Conservation (phyloP, 306 rosid genomes). For the Vicia sativa region DNA sequence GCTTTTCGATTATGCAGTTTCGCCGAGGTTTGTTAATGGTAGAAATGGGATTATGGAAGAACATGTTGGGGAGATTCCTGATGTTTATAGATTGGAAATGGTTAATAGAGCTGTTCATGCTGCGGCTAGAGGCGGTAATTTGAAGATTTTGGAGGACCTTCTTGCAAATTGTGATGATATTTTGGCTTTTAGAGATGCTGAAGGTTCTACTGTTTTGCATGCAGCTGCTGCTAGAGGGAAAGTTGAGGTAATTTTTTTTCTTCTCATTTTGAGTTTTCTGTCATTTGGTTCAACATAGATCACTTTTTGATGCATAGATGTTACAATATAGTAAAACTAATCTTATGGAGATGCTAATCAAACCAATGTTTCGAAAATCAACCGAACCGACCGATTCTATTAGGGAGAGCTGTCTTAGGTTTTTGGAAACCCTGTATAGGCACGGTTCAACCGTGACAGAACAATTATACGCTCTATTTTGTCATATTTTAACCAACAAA, state of each 20-base stretch:
- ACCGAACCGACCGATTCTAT: neutral
- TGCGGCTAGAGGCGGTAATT: slow-evolving; percentile 92
- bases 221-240: slow-evolving; percentile 96
- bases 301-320: no score
- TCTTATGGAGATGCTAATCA: neutral
- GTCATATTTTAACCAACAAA: no score
- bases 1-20: slow-evolving; percentile 64
- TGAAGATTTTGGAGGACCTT: slow-evolving; percentile 71
- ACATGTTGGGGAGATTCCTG: slow-evolving; percentile 67
- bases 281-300: no score
- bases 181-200: slow-evolving; percentile 78
- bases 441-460: no score
- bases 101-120: slow-evolving; percentile 88
- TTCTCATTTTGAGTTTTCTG: no score
- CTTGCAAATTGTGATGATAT: slow-evolving; percentile 67
- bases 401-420: no score
- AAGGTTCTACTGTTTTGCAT: slow-evolving; percentile 83
- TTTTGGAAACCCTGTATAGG: no score
- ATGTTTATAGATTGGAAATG: slow-evolving; percentile 85
- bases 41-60: slow-evolving; percentile 61
- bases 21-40: slow-evolving; percentile 64
- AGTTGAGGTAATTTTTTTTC: slow-evolving; percentile 80
- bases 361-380: neutral
- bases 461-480: no score
- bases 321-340: no score